These are phyloP conservation scores for Diplotaxis tenuifolia DNA, from an alignment of 345 rosid species.

Conservation along the genomic window DNA sequence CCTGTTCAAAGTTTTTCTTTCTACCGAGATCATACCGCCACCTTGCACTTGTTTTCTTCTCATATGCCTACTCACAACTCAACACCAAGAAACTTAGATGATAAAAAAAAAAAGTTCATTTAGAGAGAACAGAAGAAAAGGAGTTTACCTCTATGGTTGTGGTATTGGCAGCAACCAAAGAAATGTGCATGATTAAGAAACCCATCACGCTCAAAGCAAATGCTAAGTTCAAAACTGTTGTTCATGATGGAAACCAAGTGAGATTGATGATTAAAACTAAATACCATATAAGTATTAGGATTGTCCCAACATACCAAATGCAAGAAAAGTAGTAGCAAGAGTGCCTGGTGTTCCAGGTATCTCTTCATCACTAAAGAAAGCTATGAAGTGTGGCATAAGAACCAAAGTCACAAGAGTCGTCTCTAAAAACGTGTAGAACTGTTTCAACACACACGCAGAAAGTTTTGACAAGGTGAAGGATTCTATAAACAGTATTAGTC, in stretches of 20 bases:
- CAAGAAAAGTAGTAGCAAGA: constrained; percentile 93
- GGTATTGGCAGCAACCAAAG: not conserved
- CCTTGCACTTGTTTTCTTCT: constrained; percentile 81
- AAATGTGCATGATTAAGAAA: constrained; percentile 1
- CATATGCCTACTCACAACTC: constrained; percentile 70
- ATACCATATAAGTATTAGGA: not conserved
- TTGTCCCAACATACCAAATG: constrained; percentile 63
- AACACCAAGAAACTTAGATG: constrained; percentile 11
- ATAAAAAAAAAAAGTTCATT: too few relatives aligned
- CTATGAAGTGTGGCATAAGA: constrained; percentile 83
- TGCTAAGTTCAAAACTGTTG: constrained; percentile 40
- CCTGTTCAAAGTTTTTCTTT: constrained; percentile 94
- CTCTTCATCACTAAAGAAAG: constrained; percentile 92
- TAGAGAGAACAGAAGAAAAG: too few relatives aligned
- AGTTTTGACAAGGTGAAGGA: constrained; percentile 9
- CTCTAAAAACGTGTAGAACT: constrained; percentile 98
- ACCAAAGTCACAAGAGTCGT: constrained; percentile 87
- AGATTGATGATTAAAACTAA: constrained; percentile 7
- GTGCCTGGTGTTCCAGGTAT: constrained; percentile 95
- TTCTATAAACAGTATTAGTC: not conserved
- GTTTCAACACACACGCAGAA: constrained; percentile 26
- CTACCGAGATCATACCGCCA: constrained; percentile 98
- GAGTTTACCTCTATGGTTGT: not conserved
- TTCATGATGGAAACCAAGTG: constrained; percentile 19
- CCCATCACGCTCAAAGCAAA: constrained; percentile 7